Conservation (phyloP, 345 rosid species). For the Hibiscus trionum region DNA sequence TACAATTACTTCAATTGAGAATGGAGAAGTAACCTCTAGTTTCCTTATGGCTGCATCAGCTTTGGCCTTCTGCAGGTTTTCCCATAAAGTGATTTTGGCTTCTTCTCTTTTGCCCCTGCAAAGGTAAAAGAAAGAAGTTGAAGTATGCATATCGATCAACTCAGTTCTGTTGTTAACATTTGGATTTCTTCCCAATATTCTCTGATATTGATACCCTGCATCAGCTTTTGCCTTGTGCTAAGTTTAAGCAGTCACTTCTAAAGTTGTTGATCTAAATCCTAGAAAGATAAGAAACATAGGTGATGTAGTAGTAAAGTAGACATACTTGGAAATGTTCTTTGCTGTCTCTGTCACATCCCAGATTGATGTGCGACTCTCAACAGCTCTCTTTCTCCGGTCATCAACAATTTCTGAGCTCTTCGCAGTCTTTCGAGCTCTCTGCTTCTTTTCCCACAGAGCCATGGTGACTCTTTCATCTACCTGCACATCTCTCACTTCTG, state of each 20-base stretch:
- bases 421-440: conserved; percentile 35
- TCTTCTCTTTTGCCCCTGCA: conserved; percentile 74
- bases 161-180: not conserved
- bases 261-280: not conserved
- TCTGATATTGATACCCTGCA: not conserved
- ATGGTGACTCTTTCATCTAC: conserved; percentile 83
- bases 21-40: conserved; percentile 62
- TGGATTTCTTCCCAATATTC: not conserved
- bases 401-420: conserved; percentile 56
- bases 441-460: conserved; percentile 83
- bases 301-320: conserved; percentile 5
- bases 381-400: conserved; percentile 59
- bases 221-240: not conserved
- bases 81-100: conserved; percentile 93
- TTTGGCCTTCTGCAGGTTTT: conserved; percentile 94
- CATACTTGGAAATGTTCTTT: conserved; percentile 49
- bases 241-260: not conserved
- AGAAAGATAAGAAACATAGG: not conserved
- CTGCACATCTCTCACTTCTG: conserved; percentile 73
- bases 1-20: not conserved
- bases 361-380: conserved; percentile 37
- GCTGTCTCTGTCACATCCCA: conserved; percentile 61
- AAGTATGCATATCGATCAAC: not conserved
- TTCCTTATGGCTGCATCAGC: conserved; percentile 91
- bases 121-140: conserved; percentile 1